Conservation (phyloP, 2,329 filamentous ascomycete genomes). For the Monilinia vaccinii-corymbosi region DNA sequence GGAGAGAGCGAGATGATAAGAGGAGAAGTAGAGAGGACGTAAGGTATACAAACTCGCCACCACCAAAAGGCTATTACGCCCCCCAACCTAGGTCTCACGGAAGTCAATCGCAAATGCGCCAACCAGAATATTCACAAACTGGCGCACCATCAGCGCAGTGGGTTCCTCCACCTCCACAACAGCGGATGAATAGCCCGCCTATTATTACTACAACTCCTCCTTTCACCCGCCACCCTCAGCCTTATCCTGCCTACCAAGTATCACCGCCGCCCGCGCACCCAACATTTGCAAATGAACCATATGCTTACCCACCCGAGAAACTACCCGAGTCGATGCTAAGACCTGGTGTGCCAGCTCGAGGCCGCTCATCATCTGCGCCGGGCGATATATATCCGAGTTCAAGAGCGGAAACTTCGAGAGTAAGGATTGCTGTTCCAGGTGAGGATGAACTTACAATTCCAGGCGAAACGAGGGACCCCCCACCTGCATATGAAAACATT, state of each 20-base stretch:
- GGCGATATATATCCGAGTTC: neutral
- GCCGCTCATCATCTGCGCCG: conserved; percentile 5
- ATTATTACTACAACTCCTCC: neutral
- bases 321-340: conserved; percentile 1
- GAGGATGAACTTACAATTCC: conserved; percentile 9
- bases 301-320: conserved; percentile 6
- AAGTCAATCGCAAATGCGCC: neutral
- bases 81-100: neutral
- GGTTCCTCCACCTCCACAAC: conserved; percentile 3
- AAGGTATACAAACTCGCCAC: neutral
- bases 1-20: conserved; percentile 1
- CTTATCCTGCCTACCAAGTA: neutral
- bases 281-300: conserved; percentile 7
- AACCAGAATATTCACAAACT: neutral
- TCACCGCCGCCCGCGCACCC: neutral
- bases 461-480: conserved; percentile 5
- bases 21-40: conserved; percentile 4
- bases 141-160: neutral
- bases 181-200: neutral
- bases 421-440: conserved; percentile 10
- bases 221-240: neutral
- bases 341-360: neutral
- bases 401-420: conserved; percentile 3
- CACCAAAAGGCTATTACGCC: neutral
- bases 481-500: conserved; percentile 5